Conservation (phyloP, 2,329 filamentous ascomycete species). For the Alternaria brassicae region DNA sequence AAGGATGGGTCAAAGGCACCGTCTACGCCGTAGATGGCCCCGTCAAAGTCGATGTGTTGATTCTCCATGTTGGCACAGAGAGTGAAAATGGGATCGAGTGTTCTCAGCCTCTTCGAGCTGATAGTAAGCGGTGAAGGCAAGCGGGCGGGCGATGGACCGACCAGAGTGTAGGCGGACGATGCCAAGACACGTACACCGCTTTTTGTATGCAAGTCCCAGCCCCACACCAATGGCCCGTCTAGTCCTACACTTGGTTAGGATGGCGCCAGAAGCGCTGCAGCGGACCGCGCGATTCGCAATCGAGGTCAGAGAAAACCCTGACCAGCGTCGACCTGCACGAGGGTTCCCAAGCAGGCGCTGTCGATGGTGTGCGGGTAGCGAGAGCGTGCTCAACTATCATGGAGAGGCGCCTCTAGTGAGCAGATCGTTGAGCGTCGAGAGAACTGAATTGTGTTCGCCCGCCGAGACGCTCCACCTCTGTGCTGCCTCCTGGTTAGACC, state of each 20-base stretch:
- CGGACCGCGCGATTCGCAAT: constrained; percentile 36
- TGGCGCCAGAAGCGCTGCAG: constrained; percentile 40
- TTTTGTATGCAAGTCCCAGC: constrained; percentile 20
- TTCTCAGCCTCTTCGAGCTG: constrained; percentile 48
- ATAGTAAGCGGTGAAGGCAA: constrained; percentile 37
- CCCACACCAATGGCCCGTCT: constrained; percentile 21
- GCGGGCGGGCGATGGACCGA: constrained; percentile 34
- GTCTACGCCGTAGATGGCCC: constrained; percentile 45
- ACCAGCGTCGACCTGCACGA: constrained; percentile 17
- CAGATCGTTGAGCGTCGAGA: constrained; percentile 14
- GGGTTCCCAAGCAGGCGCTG: constrained; percentile 20
- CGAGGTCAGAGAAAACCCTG: constrained; percentile 26
- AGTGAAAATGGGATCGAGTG: constrained; percentile 29
- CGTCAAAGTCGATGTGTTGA: constrained; percentile 50
- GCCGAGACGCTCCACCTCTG: constrained; percentile 22
- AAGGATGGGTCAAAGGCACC: constrained; percentile 49
- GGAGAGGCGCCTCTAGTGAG: constrained; percentile 15
- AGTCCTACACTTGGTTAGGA: constrained; percentile 21
- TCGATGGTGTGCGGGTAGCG: constrained; percentile 13
- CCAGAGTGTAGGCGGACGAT: constrained; percentile 16
- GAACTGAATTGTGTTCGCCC: constrained; percentile 30
- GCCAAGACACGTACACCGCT: constrained; percentile 22
- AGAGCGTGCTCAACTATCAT: constrained; percentile 10
- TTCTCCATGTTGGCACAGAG: constrained; percentile 52
- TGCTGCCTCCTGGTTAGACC: not conserved